A percentile compares a stretch with the other conserved stretches of the same genome.
Conservation (phyloP, 2,329 filamentous ascomycete species). For the Aspergillus fructus region DNA sequence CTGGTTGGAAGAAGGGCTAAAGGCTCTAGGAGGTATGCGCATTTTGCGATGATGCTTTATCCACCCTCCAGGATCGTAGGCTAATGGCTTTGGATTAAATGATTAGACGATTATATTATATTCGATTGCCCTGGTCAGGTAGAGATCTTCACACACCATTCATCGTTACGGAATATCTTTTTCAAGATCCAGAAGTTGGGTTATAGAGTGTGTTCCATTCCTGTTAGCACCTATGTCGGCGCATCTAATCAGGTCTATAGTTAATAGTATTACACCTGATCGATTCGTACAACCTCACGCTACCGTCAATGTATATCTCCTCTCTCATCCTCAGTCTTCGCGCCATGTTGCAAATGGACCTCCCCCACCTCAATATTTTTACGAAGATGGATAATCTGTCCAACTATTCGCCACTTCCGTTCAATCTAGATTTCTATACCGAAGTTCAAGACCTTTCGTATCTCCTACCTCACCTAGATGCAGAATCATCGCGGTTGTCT, state of each 20-base stretch:
- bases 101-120: slow-evolving; percentile 77
- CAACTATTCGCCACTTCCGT: slow-evolving; percentile 80
- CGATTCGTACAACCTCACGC: slow-evolving; percentile 88
- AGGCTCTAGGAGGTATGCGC: slow-evolving; percentile 63
- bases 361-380: slow-evolving; percentile 91
- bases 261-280: slow-evolving; percentile 90
- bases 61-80: not conserved
- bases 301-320: slow-evolving; percentile 92
- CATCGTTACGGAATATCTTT: slow-evolving; percentile 87
- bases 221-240: not conserved
- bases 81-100: not conserved
- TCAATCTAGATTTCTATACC: slow-evolving; percentile 96
- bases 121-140: slow-evolving; percentile 98
- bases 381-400: slow-evolving; percentile 96
- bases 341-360: slow-evolving; percentile 97
- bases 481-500: slow-evolving; percentile 69
- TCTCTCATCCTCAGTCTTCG: slow-evolving; percentile 89
- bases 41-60: not conserved
- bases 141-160: slow-evolving; percentile 94
- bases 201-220: slow-evolving; percentile 69
- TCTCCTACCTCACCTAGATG: slow-evolving; percentile 74
- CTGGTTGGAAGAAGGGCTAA: slow-evolving; percentile 81
- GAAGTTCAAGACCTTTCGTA: slow-evolving; percentile 92
- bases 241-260: slow-evolving; percentile 48
- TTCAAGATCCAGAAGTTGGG: slow-evolving; percentile 85